A percentile compares a stretch with the other conserved stretches of the same genome.
Conservation (phyloP, 2,329 filamentous ascomycete species). For the Raffaelea albimanens region DNA sequence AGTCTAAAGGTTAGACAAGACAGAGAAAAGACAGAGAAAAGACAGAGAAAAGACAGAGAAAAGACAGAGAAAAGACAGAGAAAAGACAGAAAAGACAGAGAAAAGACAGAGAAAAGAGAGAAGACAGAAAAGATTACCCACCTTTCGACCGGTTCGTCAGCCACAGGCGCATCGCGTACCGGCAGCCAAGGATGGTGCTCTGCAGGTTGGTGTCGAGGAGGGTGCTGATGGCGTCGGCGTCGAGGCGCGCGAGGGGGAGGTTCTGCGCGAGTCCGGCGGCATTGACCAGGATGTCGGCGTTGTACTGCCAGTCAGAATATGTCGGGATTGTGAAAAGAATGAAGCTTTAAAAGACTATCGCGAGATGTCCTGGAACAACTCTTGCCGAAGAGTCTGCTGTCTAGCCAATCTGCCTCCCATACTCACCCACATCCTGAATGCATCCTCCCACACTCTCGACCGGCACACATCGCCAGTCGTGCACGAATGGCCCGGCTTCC, state of each 20-base stretch:
- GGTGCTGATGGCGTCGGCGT: slow-evolving; percentile 38
- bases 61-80: not conserved
- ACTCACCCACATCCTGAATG: no score
- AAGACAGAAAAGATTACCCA: no score
- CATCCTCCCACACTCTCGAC: no score
- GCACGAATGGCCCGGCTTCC: not conserved
- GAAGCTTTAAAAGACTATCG: no score
- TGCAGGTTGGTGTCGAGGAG: slow-evolving; percentile 63
- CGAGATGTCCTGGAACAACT: no score
- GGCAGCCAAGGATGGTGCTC: slow-evolving; percentile 54
- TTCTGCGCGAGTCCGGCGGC: slow-evolving; percentile 66
- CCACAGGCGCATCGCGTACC: slow-evolving; percentile 25
- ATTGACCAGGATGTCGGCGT: slow-evolving; percentile 67
- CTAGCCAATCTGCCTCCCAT: no score
- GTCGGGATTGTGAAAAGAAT: no score
- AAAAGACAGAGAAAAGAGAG: not conserved
- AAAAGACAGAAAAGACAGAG: not conserved
- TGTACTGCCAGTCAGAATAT: no score
- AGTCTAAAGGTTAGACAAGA: no score
- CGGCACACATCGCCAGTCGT: slow-evolving; percentile 16
- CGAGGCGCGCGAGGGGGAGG: slow-evolving; percentile 49
- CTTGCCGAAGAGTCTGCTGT: no score
- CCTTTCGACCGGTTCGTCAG: slow-evolving; percentile 1
- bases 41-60: not conserved
- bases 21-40: not conserved